Evolutionary conservation across 352 stramenopile species (phyloP).

Genomic region (Phytopythium mirpurense): DNA sequence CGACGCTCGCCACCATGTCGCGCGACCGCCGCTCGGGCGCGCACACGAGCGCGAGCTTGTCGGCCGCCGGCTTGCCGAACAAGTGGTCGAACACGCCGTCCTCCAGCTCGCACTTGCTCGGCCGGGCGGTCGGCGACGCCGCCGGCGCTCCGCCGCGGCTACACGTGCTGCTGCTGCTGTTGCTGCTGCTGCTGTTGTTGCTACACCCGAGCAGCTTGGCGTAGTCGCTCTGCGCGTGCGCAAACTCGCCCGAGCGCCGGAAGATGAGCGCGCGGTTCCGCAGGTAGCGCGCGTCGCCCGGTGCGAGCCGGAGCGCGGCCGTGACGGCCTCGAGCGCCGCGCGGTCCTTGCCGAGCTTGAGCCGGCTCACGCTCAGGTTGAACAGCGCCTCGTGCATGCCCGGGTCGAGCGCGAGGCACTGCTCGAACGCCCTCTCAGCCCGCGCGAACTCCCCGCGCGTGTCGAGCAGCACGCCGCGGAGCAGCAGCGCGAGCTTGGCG

Average conservation of each 20-base stretch:
- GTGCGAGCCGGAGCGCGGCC: constrained; percentile 30
- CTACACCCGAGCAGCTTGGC: constrained; percentile 16
- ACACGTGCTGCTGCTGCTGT: background rate
- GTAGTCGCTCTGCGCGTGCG: constrained; percentile 45
- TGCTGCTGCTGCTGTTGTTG: no score
- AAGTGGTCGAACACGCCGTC: constrained; percentile 62
- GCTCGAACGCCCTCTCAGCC: constrained; percentile 46
- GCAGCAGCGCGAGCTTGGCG: constrained; percentile 53
- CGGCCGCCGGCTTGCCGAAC: constrained; percentile 57
- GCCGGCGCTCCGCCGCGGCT: background rate
- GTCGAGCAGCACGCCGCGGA: constrained; percentile 57
- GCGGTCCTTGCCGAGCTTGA: constrained; percentile 44
- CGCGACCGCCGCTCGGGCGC: constrained; percentile 28
- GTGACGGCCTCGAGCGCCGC: constrained; percentile 31
- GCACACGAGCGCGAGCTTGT: constrained; percentile 58
- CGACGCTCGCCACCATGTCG: constrained; percentile 41
- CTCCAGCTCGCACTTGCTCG: constrained; percentile 36
- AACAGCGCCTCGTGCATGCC: constrained; percentile 60
- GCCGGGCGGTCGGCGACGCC: background rate
- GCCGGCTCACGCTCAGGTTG: constrained; percentile 42
- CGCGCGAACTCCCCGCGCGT: constrained; percentile 29
- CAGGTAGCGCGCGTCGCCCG: constrained; percentile 40
- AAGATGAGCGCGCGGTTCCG: constrained; percentile 52
- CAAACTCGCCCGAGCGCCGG: constrained; percentile 43
- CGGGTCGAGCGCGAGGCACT: constrained; percentile 35